phyloP scores from a whole-genome alignment of 1,284 basidiomycete genomes.

The Irpex lacteus region DNA sequence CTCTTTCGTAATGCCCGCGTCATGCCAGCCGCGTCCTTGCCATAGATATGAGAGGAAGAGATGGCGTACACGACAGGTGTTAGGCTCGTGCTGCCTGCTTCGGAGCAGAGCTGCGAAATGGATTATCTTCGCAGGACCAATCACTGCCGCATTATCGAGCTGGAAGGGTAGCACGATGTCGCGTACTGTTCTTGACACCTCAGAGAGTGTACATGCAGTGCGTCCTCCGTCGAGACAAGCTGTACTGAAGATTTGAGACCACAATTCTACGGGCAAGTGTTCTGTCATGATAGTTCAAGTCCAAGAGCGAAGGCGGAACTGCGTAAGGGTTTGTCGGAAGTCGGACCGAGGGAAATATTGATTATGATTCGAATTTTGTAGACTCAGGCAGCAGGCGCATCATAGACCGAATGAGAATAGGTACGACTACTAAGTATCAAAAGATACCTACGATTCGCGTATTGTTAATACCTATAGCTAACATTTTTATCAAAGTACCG shows the following conservation, averaged over 20 bases:
- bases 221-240: slow-evolving; percentile 17
- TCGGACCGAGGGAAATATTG: neutral
- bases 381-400: too few species aligned
- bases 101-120: slow-evolving; percentile 1
- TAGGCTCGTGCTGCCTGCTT: neutral
- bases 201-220: slow-evolving; percentile 16
- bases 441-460: too few species aligned
- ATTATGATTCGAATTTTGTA: neutral
- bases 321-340: neutral
- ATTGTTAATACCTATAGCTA: neutral
- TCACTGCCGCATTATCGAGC: slow-evolving; percentile 12
- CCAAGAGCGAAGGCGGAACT: neutral
- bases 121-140: slow-evolving; percentile 1
- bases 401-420: too few species aligned
- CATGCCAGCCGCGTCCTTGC: neutral
- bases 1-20: neutral
- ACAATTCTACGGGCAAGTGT: slow-evolving; percentile 12
- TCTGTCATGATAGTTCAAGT: slow-evolving; percentile 11
- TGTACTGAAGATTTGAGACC: slow-evolving; percentile 13
- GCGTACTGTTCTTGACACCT: slow-evolving; percentile 8
- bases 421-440: too few species aligned
- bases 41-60: slow-evolving; percentile 9
- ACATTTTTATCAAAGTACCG: neutral
- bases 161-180: slow-evolving; percentile 8
- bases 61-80: slow-evolving; percentile 9